Percentiles rank a stretch among this genome's conserved stretches.
Conservation (phyloP, 2,329 filamentous ascomycete genomes). For the Aspergillus udagawae region DNA sequence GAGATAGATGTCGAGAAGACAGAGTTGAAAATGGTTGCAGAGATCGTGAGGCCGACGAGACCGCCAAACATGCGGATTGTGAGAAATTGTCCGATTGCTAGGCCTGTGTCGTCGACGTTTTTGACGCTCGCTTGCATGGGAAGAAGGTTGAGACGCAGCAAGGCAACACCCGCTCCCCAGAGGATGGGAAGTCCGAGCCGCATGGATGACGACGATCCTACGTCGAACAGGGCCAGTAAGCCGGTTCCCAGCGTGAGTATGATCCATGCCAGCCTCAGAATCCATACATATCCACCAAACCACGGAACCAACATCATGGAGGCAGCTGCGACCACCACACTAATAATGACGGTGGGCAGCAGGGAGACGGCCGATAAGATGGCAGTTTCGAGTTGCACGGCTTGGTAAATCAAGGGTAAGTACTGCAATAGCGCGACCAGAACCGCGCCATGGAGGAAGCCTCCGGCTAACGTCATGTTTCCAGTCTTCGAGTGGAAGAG, state of each 20-base stretch:
- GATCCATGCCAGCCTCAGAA: constrained; percentile 3
- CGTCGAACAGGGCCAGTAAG: constrained; percentile 1
- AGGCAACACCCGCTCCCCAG: constrained; percentile 1
- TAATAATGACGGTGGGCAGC: constrained; percentile 39
- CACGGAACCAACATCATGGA: constrained; percentile 1
- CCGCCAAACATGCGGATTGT: neutral
- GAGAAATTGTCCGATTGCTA: constrained; percentile 2
- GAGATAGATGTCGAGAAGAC: neutral
- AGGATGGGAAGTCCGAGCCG: constrained; percentile 2
- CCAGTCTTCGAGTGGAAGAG: constrained; percentile 40
- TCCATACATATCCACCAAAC: constrained; percentile 3
- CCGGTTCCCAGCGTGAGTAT: constrained; percentile 4
- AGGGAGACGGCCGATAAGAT: constrained; percentile 52
- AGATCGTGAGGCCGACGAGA: neutral
- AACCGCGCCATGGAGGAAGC: constrained; percentile 51
- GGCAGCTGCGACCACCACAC: neutral
- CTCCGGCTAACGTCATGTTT: constrained; percentile 49
- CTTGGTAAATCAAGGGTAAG: constrained; percentile 39
- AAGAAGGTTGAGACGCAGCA: constrained; percentile 5
- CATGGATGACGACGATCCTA: neutral
- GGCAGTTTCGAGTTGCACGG: constrained; percentile 49
- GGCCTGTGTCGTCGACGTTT: constrained; percentile 1
- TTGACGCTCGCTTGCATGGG: constrained; percentile 8
- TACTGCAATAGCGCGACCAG: constrained; percentile 51
- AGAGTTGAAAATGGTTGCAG: constrained; percentile 1